These are phyloP conservation scores for Trichoderma atrobrunneum DNA, from an alignment of 2,329 filamentous ascomycete genomes.

Conservation along the genomic window DNA sequence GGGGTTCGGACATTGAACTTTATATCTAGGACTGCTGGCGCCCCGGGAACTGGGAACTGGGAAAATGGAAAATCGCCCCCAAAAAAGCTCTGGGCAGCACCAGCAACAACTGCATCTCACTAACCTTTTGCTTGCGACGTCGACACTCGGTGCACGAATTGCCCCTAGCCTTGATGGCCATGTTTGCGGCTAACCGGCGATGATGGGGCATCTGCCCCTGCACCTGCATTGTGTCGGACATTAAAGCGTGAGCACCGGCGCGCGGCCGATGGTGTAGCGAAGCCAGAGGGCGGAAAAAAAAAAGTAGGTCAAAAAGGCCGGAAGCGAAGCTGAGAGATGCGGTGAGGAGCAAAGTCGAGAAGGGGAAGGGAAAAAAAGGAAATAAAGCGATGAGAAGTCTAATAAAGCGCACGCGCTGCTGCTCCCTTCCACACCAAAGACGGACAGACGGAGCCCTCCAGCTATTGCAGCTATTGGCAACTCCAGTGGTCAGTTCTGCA, in stretches of 20 bases:
- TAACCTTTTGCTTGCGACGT: conserved; percentile 51
- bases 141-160: conserved; percentile 52
- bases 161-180: conserved; percentile 25
- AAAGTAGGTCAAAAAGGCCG: neutral
- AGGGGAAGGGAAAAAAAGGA: neutral
- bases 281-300: neutral
- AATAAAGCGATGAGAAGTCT: neutral
- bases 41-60: neutral
- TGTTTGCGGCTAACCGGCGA: conserved; percentile 18
- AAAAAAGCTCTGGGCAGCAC: neutral
- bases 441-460: neutral
- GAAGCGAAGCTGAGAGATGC: conserved; percentile 5
- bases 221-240: conserved; percentile 35
- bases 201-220: conserved; percentile 25
- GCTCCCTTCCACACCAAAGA: neutral
- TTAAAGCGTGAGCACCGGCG: conserved; percentile 22
- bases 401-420: neutral
- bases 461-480: neutral
- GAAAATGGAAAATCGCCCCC: neutral
- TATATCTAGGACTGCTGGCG: conserved; percentile 12
- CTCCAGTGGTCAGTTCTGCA: neutral
- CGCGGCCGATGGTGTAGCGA: conserved; percentile 12
- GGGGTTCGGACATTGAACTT: conserved; percentile 17
- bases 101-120: neutral
- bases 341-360: neutral